Base-by-base conservation (phyloP, 2,329 filamentous ascomycete genomes). In the Aureobasidium uvarum region DNA sequence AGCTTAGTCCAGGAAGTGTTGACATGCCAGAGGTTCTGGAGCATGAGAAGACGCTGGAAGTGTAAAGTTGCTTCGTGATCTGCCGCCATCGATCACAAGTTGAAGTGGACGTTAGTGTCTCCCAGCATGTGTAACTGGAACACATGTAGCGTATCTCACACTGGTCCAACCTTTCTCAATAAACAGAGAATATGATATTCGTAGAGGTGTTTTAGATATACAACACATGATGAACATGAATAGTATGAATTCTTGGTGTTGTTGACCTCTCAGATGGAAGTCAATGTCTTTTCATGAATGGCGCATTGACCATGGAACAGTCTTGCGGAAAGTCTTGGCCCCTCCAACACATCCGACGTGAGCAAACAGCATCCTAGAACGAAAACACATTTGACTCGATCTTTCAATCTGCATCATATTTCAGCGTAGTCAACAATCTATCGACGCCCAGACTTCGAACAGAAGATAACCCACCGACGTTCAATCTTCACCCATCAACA, bases 1-100 rank as follows among this genome's bases (percentile, higher is more conserved):
- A 79, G 69, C 60, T 86, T 65, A 75, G 72, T 60, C 75, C 80
- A 0, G 85, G 85, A 0, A 74, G 76, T 20, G 77, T 86, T 1
- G 71, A 74, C 23, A 79, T 82, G 72, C 80, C 72, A 6, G 73
- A 72, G 51, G 75, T 76, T 39, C n/a, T 74, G 41, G 72, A 74
- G 67, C 69, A 68, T 63, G 74, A 75, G 68, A 72, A 71, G 67
- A 71, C 52, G 46, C 54, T 75, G 54, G 43, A 58, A 10, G 63
- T 41, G 4, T 65, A 8, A 58, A 3, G 8, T 16, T 7, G 33
- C 16, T n/a, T 33, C 11, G 10, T 20, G 16, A 10, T 5, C 5
- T n/a, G 54, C 16, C 33, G 11, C 7, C 13, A 41, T 31, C 16
- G 23, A 20, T 5, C 25, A 31, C 23, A 41, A 5, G 38, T 41